These are phyloP conservation scores for Metschnikowia matae DNA, from an alignment of 805 yeast species.

Conservation along the genomic window DNA sequence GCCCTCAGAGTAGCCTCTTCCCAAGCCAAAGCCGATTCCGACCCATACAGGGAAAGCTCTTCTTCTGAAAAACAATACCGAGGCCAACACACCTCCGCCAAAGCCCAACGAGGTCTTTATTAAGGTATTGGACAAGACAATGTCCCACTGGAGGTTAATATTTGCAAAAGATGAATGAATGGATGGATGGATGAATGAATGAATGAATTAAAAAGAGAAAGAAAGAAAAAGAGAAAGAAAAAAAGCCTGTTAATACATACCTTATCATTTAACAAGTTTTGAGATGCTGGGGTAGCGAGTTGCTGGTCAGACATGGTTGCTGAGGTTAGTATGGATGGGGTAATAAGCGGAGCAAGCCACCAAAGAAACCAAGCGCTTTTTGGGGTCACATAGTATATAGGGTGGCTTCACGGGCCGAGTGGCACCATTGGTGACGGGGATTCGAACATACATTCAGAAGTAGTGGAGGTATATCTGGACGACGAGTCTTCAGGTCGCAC, in stretches of 20 bases:
- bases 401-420: too few species aligned
- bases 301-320: slow-evolving; percentile 30
- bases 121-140: slow-evolving; percentile 87
- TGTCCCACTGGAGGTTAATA: slow-evolving; percentile 66
- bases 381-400: too few species aligned
- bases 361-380: too few species aligned
- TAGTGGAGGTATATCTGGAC: neutral
- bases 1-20: slow-evolving; percentile 97
- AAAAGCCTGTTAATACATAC: slow-evolving; percentile 19
- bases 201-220: too few species aligned
- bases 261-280: slow-evolving; percentile 59
- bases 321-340: slow-evolving; percentile 1
- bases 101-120: slow-evolving; percentile 96
- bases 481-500: slow-evolving; percentile 11
- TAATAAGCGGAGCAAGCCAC: neutral
- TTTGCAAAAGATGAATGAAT: too few species aligned
- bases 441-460: slow-evolving; percentile 2
- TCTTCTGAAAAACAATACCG: slow-evolving; percentile 86
- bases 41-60: slow-evolving; percentile 97
- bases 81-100: slow-evolving; percentile 92
- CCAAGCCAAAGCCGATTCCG: slow-evolving; percentile 95
- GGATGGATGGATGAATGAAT: too few species aligned
- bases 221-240: neutral
- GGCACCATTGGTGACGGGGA: neutral
- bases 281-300: slow-evolving; percentile 39